phyloP scores from a whole-genome alignment of 495 filamentous ascomycete species.

The Penicillium robsamsonii region DNA sequence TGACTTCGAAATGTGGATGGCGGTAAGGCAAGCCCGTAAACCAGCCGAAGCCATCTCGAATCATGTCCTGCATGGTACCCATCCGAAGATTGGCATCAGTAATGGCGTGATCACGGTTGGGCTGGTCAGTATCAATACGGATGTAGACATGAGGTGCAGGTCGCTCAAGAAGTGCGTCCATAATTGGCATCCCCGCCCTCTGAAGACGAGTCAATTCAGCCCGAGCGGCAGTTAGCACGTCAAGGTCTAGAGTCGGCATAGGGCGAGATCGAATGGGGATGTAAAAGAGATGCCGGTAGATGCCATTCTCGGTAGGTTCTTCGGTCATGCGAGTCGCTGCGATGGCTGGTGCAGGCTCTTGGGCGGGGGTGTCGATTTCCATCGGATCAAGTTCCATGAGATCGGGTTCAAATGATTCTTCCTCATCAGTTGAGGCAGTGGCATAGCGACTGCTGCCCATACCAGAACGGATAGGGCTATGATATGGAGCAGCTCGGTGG shows the following conservation, averaged over 20 bases:
- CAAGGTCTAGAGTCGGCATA: neutral
- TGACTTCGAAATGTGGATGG: slow-evolving; percentile 6
- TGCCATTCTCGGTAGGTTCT: neutral
- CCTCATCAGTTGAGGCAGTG: neutral
- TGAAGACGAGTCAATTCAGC: neutral
- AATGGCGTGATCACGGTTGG: neutral
- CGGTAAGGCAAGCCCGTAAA: slow-evolving; percentile 10
- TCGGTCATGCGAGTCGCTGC: neutral
- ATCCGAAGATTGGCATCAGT: neutral
- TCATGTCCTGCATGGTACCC: slow-evolving; percentile 10
- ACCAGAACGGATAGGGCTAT: neutral
- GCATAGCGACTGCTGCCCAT: neutral
- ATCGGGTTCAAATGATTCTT: neutral
- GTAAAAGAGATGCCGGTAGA: neutral
- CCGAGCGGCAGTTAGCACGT: neutral
- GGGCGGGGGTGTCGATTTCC: neutral
- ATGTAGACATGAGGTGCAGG: neutral
- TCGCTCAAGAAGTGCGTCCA: neutral
- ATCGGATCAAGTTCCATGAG: neutral
- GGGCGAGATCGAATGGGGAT: neutral
- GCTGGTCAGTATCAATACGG: neutral
- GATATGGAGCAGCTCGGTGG: neutral
- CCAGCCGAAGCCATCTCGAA: slow-evolving; percentile 12
- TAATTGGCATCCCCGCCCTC: neutral
- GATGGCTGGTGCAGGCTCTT: neutral